Base-by-base conservation (phyloP, 148 eudicot genomes). In the Persicaria maculosa region DNA sequence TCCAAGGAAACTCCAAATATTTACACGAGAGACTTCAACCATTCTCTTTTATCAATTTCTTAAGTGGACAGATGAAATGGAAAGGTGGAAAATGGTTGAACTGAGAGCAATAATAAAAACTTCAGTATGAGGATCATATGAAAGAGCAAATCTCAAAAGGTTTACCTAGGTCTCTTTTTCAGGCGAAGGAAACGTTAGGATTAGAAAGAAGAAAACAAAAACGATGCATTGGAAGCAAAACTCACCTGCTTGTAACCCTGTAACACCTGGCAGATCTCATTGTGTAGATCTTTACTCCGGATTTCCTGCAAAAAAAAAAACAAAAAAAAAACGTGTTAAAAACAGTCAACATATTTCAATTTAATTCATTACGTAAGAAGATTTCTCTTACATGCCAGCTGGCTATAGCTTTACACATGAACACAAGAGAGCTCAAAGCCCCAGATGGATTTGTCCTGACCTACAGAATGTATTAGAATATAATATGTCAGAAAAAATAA, bases 171-270 rank as follows among this genome's bases (percentile, higher is more conserved):
- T 57, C 25, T 16, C 20, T 16, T 53, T 50, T 55, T 14, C 16
- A 61, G 6, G 68, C 25, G 44, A 61, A 61, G 68, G 4, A 62
- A 62, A 31, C 68, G 31, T 16, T n/a, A 19, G 43, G 68, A 61
- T 61, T 61, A 61, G 40, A 61, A 25, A 61, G 8, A 0, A 61
- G 25, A 62, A 25, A 31, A 31, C 44, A 5, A 62, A 62, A 62
- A 25, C n/a, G 11, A 25, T 5, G 40, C 22, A 22, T 61, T 25
- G 68, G 6, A 25, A 11, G 11, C 10, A 79, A 40, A 64, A 16
- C 85, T 68, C 75, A 94, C 98, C 92, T 94, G 98, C 83, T 94
- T 91, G 82, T 94, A 94, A 47, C 97, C 98, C 59, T 86, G 92
- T 78, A 94, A 79, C 78, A 94, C 96, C 81, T 91, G 96, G 77